Evolutionary conservation across 176 grass and related monocot genomes (phyloP).

Genomic region (Oryza glaberrima): DNA sequence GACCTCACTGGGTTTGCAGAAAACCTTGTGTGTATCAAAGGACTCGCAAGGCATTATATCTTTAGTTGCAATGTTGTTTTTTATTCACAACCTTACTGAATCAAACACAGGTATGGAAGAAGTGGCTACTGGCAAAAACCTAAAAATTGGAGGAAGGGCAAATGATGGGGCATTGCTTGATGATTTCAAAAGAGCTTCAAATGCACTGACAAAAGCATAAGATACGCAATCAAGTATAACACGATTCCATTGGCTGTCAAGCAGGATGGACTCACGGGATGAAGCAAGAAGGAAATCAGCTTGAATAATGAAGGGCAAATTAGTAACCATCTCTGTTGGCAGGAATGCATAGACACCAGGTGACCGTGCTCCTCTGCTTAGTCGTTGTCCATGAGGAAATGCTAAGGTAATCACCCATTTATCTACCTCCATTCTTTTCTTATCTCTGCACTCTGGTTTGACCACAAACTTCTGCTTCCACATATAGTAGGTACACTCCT

Average conservation of each 20-base stretch:
- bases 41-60: constrained; percentile 65
- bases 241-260: constrained; percentile 71
- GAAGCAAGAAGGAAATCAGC: constrained; percentile 76
- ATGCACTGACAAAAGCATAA: constrained; percentile 66
- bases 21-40: constrained; percentile 53
- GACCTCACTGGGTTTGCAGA: constrained; percentile 61
- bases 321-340: constrained; percentile 75
- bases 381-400: constrained; percentile 49
- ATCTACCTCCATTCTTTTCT: constrained; percentile 63
- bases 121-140: constrained; percentile 48
- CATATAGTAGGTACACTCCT: constrained; percentile 75
- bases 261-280: constrained; percentile 63
- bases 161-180: constrained; percentile 46
- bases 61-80: constrained; percentile 52
- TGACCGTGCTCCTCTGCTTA: constrained; percentile 39
- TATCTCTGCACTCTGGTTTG: constrained; percentile 50
- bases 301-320: constrained; percentile 78
- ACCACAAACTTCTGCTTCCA: constrained; percentile 86
- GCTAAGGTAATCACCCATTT: constrained; percentile 79
- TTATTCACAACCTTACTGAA: constrained; percentile 54
- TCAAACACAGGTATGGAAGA: constrained; percentile 52
- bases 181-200: constrained; percentile 59
- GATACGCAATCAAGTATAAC: constrained; percentile 72
- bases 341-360: constrained; percentile 74
- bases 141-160: constrained; percentile 51